Percentiles rank a stretch among this genome's conserved stretches.
Evolutionary conservation across 148 eudicot species (phyloP).

Genomic region (Rhododendron kiyosumense): DNA sequence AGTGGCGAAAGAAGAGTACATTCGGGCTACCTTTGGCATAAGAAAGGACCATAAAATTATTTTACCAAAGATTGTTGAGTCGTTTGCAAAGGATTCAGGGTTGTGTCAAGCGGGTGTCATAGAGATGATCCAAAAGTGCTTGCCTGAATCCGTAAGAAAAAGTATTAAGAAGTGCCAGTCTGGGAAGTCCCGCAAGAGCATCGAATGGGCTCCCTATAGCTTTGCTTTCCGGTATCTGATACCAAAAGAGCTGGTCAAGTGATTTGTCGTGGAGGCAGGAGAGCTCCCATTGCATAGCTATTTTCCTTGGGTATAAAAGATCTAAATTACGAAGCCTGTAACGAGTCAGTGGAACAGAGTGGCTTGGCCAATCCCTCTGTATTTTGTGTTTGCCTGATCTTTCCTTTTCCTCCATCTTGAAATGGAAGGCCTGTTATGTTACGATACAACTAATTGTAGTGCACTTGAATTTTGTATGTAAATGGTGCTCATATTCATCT

Average conservation of each 20-base stretch:
- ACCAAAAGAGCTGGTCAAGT: constrained; percentile 62
- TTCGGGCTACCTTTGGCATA: constrained; percentile 92
- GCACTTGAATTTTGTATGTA: not conserved
- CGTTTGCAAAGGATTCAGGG: constrained; percentile 70
- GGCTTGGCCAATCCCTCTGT: not conserved
- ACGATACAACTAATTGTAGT: not conserved
- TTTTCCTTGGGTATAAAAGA: not conserved
- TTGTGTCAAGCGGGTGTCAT: constrained; percentile 49
- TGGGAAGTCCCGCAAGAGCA: constrained; percentile 54
- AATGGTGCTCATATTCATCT: not conserved
- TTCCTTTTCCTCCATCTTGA: constrained; percentile 2
- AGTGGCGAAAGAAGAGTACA: constrained; percentile 85
- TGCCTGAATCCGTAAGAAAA: constrained; percentile 69
- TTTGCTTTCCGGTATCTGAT: constrained; percentile 81
- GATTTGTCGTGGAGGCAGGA: not conserved
- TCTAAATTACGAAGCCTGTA: constrained; percentile 1
- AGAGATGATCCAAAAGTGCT: constrained; percentile 71
- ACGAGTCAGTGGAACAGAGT: not conserved
- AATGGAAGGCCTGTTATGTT: not conserved
- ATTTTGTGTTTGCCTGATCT: constrained; percentile 4
- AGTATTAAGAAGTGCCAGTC: constrained; percentile 60
- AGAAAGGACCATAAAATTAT: constrained; percentile 69
- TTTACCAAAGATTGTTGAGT: constrained; percentile 72
- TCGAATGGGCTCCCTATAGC: constrained; percentile 79
- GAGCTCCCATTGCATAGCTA: not conserved